Base-by-base conservation (phyloP, 345 rosid genomes). In the Hibiscus trionum region DNA sequence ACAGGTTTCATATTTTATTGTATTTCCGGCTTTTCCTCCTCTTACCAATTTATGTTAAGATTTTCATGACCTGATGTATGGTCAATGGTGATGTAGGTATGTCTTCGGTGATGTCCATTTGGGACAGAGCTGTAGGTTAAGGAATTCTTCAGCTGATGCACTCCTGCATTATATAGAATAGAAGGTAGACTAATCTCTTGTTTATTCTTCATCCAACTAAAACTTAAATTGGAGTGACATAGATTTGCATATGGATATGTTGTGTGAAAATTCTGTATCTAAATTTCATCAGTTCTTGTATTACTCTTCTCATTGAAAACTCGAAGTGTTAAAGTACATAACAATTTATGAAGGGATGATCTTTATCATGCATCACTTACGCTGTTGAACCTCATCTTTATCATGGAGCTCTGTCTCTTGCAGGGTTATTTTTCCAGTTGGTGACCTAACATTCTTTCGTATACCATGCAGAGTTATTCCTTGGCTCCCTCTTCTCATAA, bases 71-170 rank as follows among this genome's bases (percentile, higher is more conserved):
- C 61, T 73, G 64, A 58, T 57, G 37, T 14, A 46, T 70, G 76
- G 31, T 64, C 62, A 59, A 46, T 70, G 76, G 31, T 64, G 65
- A 59, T 76, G 82, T 82, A 93, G 98, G 80, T 93, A 93, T 79
- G 66, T 79, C 72, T 91, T 93, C 37, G 97, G 98, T 29, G 97
- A 95, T 78, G 97, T 95, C 69, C 99, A 92, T 83, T 83, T 95
- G 37, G 99, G 97, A 79, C 99, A 95, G 81, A 95, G 99, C 84
- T 95, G 97, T 86, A 89, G 97, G 83, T 82, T 90, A 81, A 92
- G 85, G 90, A 89, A 84, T 78, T 83, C 98, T 16, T 81, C 90
- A 53, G 79, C 87, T 2, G 82, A 88, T 78, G 73, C 81, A 65
- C 88, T 90, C 70, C 83, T 76, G 79, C 87, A 88, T 79, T 91